Conservation (phyloP, 306 rosid species). For the Castanea crenata region DNA sequence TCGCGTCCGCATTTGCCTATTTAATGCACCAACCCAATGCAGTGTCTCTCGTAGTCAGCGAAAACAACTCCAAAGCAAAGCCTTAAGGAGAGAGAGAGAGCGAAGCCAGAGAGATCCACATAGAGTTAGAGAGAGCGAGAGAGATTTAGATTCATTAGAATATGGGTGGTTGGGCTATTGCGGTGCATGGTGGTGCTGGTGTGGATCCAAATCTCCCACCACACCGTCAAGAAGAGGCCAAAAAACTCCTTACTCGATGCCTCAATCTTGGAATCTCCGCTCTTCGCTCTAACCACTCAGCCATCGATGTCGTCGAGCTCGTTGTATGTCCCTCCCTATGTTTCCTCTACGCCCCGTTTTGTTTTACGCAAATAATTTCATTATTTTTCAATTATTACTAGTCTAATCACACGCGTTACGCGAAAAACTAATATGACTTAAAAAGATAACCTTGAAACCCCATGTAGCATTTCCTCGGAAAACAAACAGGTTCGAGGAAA, state of each 20-base stretch:
- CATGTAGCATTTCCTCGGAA: not conserved
- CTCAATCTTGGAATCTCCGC: constrained; percentile 83
- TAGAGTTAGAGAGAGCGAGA: not conserved
- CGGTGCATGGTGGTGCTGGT: constrained; percentile 99
- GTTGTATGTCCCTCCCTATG: constrained; percentile 50
- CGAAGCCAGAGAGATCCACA: not conserved
- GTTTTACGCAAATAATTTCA: too few relatives aligned
- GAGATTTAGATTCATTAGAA: not conserved
- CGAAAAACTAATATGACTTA: too few relatives aligned
- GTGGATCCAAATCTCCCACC: constrained; percentile 91
- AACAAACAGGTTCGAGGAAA: not conserved
- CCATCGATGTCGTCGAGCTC: constrained; percentile 90
- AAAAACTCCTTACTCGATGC: constrained; percentile 73
- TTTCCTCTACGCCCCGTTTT: not conserved
- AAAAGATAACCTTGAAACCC: too few relatives aligned
- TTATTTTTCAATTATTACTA: too few relatives aligned
- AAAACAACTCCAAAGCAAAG: not conserved
- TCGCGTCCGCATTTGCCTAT: constrained; percentile 33
- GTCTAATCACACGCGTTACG: too few relatives aligned
- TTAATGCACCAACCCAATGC: not conserved
- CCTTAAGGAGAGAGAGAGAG: not conserved
- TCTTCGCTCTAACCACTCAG: constrained; percentile 64
- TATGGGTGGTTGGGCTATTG: constrained; percentile 88
- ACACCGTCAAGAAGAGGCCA: constrained; percentile 80
- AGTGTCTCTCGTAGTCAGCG: not conserved